Evolutionary conservation across 345 rosid genomes (phyloP).

Genomic region (Zanthoxylum bungeanum): DNA sequence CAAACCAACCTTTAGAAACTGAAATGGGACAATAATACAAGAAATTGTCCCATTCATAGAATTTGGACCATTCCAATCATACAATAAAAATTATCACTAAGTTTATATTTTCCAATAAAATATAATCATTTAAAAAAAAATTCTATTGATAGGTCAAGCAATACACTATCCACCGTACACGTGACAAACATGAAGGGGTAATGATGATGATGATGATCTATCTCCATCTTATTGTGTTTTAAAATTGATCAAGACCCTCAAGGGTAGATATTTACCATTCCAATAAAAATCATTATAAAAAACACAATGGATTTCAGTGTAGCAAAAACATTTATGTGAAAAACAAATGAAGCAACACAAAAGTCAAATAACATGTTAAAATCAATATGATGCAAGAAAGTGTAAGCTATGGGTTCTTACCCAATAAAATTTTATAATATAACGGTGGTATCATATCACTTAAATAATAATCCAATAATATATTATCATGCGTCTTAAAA

Average conservation of each 20-base stretch:
- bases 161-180: slow-evolving; percentile 6
- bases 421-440: too few relatives aligned
- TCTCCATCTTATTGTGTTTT: not conserved
- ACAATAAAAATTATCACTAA: not conserved
- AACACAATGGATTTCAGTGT: not conserved
- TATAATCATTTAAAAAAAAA: not conserved
- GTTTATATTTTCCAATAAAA: not conserved
- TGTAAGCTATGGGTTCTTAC: slow-evolving; percentile 15
- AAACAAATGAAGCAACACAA: too few relatives aligned
- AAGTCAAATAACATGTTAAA: slow-evolving; percentile 24
- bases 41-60: slow-evolving; percentile 23
- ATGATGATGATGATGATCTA: slow-evolving; percentile 1
- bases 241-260: slow-evolving; percentile 22
- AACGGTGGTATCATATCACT: too few relatives aligned
- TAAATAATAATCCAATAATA: too few relatives aligned
- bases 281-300: too few relatives aligned
- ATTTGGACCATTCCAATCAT: slow-evolving; percentile 36
- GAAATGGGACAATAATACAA: slow-evolving; percentile 22
- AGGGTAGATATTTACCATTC: too few relatives aligned
- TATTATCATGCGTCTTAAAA: too few relatives aligned
- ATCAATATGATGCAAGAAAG: slow-evolving; percentile 25
- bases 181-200: slow-evolving; percentile 1
- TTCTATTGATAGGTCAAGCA: slow-evolving; percentile 23
- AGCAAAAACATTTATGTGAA: not conserved
- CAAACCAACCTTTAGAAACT: slow-evolving; percentile 5